Evolutionary conservation across 2,329 filamentous ascomycete species (phyloP).

Genomic region (Penicillium sp.): DNA sequence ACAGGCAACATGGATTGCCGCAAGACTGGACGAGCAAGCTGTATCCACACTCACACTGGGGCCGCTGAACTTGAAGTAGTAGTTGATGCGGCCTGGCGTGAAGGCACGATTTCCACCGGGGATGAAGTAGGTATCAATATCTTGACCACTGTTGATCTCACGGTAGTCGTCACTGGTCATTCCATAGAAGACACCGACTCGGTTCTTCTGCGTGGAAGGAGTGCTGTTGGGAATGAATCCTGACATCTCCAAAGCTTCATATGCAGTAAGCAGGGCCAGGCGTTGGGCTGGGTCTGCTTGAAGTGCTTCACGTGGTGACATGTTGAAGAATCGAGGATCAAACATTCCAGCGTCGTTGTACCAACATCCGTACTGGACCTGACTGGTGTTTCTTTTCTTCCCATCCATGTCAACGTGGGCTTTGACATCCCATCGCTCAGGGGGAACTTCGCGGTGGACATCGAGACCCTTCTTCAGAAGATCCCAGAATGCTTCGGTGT

Average conservation of each 20-base stretch:
- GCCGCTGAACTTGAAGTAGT: slow-evolving; percentile 75
- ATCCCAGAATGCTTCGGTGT: slow-evolving; percentile 73
- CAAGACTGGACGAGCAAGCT: slow-evolving; percentile 75
- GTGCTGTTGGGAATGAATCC: slow-evolving; percentile 75
- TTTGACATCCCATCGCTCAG: slow-evolving; percentile 72
- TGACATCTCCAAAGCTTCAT: slow-evolving; percentile 79
- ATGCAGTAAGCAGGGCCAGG: slow-evolving; percentile 73
- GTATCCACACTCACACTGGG: slow-evolving; percentile 74
- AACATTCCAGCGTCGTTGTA: slow-evolving; percentile 76
- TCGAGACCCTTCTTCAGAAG: slow-evolving; percentile 73
- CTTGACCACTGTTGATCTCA: slow-evolving; percentile 72
- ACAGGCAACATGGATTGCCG: slow-evolving; percentile 72
- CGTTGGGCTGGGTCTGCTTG: slow-evolving; percentile 83
- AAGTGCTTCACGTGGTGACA: slow-evolving; percentile 77
- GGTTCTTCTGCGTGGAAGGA: slow-evolving; percentile 64
- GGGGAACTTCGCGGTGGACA: slow-evolving; percentile 62
- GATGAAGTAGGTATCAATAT: slow-evolving; percentile 71
- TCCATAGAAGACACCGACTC: slow-evolving; percentile 74
- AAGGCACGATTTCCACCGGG: slow-evolving; percentile 62
- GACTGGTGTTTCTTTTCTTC: slow-evolving; percentile 73
- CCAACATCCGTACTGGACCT: slow-evolving; percentile 76
- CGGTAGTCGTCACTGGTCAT: slow-evolving; percentile 76
- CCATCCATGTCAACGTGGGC: slow-evolving; percentile 72
- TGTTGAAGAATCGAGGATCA: slow-evolving; percentile 84
- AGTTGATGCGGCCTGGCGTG: slow-evolving; percentile 44